Base-by-base conservation (phyloP, 306 rosid genomes). In the Castanea crenata region DNA sequence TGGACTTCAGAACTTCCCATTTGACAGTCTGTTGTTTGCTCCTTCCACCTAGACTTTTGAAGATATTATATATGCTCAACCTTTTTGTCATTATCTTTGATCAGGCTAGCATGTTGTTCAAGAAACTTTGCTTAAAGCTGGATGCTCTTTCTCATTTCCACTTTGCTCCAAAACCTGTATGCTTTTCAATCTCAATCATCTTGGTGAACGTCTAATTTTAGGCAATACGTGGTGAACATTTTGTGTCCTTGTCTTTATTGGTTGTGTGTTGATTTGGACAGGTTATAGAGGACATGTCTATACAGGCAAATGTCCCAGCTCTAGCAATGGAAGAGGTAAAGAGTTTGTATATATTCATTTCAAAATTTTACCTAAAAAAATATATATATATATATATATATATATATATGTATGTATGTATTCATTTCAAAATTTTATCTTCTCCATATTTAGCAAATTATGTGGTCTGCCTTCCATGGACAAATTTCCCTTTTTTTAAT, bases 241-340 rank as follows among this genome's bases (percentile, higher is more conserved):
- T 74, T 73, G 44, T 21, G 21, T 21, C 16, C 32, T 58, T 52
- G 31, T 79, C 61, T 21, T 71, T 80, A 70, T 55, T 71, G 78
- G 54, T 69, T 73, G 56, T 83, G 34, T 83, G 19, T 72, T 83
- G 69, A 54, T 77, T 79, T 79, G 55, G 58, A 80, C 86, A 95
- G 99, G 92, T 95, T 72, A 86, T 95, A 57, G 99, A 95, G 89
- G 99, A 91, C 78, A 91, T 95, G 96, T 83, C 87, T 64, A 55
- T 95, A 82, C 91, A 89, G 82, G 75, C 78, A 25, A 93, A 93
- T 85, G 91, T 96, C 79, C 98, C 99, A 62, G 99, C 99, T 76
- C 88, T 96, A 21, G 97, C 93, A 82, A 96, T 96, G 94, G 99
- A 96, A 93, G 99, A 96, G 89, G 99, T 93, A 88, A 81, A 34